Percentiles rank a stretch among this genome's conserved stretches.
Evolutionary conservation across 495 filamentous ascomycete genomes (phyloP).

Genomic region (Aspergillus saccharolyticus): DNA sequence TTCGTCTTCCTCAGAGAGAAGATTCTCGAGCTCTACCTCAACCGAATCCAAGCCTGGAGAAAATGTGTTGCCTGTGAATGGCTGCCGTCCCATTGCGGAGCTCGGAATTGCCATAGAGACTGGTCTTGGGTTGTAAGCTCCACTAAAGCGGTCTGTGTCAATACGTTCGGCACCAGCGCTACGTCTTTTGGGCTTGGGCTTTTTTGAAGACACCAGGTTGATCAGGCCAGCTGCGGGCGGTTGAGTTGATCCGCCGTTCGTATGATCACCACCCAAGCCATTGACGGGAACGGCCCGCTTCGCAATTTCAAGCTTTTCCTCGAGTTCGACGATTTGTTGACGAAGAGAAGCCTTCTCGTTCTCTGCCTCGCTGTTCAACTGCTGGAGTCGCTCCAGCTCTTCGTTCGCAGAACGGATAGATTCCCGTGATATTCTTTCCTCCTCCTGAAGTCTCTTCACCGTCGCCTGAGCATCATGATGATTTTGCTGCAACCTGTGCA

Average conservation of each 20-base stretch:
- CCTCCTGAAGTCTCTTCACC: conserved; percentile 89
- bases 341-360: conserved; percentile 77
- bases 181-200: conserved; percentile 91
- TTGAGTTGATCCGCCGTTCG: conserved; percentile 57
- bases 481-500: conserved; percentile 80
- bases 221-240: conserved; percentile 72
- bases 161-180: conserved; percentile 88
- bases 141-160: conserved; percentile 80
- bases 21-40: conserved; percentile 85
- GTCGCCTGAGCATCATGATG: conserved; percentile 82
- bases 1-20: conserved; percentile 91
- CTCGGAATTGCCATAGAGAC: conserved; percentile 87
- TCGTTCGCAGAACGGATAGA: conserved; percentile 67
- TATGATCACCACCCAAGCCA: conserved; percentile 56
- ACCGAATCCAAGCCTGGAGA: conserved; percentile 79
- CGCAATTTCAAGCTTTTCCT: conserved; percentile 86
- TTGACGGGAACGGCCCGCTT: conserved; percentile 59
- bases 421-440: conserved; percentile 77
- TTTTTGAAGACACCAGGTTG: conserved; percentile 95
- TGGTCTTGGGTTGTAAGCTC: conserved; percentile 86
- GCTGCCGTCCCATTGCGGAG: conserved; percentile 53
- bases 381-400: conserved; percentile 71
- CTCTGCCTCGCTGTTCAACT: conserved; percentile 65
- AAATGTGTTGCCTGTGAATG: conserved; percentile 62
- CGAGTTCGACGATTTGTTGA: conserved; percentile 81